phyloP scores from a whole-genome alignment of 305 asterid species.

The Solanum hybrid region DNA sequence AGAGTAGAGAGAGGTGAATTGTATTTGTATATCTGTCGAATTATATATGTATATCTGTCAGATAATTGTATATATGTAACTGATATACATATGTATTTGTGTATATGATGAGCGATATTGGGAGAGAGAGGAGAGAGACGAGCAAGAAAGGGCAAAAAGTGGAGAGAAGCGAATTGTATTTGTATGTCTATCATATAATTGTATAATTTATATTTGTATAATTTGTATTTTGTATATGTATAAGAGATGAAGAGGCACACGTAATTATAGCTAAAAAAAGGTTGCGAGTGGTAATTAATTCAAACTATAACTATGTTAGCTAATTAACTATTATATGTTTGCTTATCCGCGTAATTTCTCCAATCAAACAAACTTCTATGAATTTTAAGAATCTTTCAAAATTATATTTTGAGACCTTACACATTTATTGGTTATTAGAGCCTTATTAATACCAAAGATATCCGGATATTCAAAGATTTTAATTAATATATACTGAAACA shows the following conservation, averaged over 20 bases:
- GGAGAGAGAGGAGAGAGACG: not conserved
- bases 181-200: too few species aligned
- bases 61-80: too few species aligned
- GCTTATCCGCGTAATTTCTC: not conserved
- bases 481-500: not conserved
- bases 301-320: not conserved
- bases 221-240: too few species aligned
- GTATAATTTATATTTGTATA: too few species aligned
- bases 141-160: rapidly evolving
- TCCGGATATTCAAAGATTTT: not conserved
- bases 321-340: too few species aligned
- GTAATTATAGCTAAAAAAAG: too few species aligned
- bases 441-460: not conserved
- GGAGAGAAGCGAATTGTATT: not conserved
- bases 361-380: not conserved
- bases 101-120: not conserved
- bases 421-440: not conserved
- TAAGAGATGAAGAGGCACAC: too few species aligned
- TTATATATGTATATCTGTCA: too few species aligned
- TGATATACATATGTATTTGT: too few species aligned
- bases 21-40: not conserved
- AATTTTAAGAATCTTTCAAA: not conserved
- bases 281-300: too few species aligned
- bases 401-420: not conserved
- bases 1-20: not conserved